Evolutionary conservation across 169 alveolate species (phyloP).

Genomic region (Toxoplasma gondii): DNA sequence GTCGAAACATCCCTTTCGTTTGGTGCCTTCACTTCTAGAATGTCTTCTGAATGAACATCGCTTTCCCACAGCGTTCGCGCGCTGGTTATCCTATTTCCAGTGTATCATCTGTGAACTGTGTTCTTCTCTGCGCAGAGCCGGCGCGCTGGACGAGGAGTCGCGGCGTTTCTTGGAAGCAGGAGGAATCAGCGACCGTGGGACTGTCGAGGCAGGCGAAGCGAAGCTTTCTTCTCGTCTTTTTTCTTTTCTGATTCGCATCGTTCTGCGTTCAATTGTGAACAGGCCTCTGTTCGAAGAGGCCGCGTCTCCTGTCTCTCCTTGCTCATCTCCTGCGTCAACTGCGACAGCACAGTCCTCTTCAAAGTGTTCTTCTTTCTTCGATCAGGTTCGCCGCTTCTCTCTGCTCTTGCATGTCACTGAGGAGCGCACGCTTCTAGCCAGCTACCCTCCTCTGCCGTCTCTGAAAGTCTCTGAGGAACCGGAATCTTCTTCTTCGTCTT

Average conservation of each 20-base stretch:
- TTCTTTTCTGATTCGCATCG: neutral
- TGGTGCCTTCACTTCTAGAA: too few species aligned
- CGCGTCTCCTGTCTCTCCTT: neutral
- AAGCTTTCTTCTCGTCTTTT: neutral
- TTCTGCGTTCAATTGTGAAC: neutral
- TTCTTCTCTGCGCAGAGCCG: neutral
- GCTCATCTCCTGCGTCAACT: neutral
- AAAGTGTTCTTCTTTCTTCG: neutral
- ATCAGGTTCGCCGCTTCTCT: neutral
- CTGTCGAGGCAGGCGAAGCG: neutral
- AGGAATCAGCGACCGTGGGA: neutral
- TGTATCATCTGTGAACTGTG: neutral
- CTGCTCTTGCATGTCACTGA: neutral
- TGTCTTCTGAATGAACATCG: too few species aligned
- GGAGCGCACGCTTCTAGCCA: neutral
- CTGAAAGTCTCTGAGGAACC: neutral
- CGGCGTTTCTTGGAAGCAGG: neutral
- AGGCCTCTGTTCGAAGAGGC: slow-evolving; percentile 20
- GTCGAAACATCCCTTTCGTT: too few species aligned
- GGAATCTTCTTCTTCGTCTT: neutral
- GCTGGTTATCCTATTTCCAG: too few species aligned
- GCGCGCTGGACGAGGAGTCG: neutral
- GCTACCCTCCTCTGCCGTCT: neutral
- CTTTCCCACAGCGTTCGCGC: too few species aligned
- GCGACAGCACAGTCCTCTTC: neutral